Percentiles rank a stretch among this genome's conserved stretches.
These are phyloP conservation scores for Fusarium phyllophilum DNA, from an alignment of 2,329 filamentous ascomycete species.

Conservation along the genomic window DNA sequence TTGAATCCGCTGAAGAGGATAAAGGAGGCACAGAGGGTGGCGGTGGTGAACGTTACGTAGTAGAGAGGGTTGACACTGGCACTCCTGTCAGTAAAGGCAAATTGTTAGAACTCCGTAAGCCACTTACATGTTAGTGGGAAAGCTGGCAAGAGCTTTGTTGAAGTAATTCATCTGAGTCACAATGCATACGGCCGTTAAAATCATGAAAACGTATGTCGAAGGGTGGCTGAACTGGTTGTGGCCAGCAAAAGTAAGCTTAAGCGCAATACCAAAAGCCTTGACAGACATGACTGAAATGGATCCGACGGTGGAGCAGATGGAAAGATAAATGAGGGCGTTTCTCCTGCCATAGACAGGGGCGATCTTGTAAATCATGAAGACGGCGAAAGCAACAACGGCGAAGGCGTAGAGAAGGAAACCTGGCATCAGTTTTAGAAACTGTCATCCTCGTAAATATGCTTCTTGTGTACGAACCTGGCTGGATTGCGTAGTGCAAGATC, in stretches of 20 bases:
- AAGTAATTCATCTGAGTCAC: conserved; percentile 99
- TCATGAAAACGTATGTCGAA: conserved; percentile 97
- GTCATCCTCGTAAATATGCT: neutral
- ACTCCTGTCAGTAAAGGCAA: neutral
- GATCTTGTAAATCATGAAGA: conserved; percentile 96
- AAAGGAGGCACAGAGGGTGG: conserved; percentile 92
- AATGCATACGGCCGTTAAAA: conserved; percentile 92
- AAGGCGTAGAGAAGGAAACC: conserved; percentile 91
- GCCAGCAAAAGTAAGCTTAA: conserved; percentile 92
- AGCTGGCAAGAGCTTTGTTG: conserved; percentile 97
- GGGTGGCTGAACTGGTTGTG: conserved; percentile 96
- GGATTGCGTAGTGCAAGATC: conserved; percentile 89
- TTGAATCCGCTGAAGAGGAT: conserved; percentile 97
- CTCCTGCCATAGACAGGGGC: conserved; percentile 91
- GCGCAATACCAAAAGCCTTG: conserved; percentile 96
- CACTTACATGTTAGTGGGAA: conserved; percentile 94
- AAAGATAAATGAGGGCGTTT: conserved; percentile 95
- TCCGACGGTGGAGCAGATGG: conserved; percentile 96
- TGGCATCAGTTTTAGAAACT: conserved; percentile 50
- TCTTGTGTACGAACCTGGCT: conserved; percentile 72
- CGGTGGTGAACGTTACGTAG: conserved; percentile 97
- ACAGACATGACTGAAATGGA: conserved; percentile 99
- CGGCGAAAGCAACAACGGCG: conserved; percentile 82
- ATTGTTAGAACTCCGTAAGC: no score
- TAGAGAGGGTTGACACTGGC: conserved; percentile 91